Conservation (phyloP, 1,139 yeast genomes). For the Diutina sp. region DNA sequence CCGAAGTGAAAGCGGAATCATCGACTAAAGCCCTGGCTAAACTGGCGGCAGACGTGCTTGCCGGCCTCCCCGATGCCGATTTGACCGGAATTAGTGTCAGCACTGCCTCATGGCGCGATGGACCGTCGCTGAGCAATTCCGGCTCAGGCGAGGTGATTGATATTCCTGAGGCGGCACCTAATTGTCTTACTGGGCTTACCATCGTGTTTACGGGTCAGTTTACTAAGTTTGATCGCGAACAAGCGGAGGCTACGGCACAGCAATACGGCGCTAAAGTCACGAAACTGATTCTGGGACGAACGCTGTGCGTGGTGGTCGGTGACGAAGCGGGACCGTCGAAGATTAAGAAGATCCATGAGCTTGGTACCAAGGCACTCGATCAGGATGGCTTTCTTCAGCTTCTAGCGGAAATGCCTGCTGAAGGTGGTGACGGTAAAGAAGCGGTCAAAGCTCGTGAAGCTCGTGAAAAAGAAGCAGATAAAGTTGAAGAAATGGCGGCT, state of each 20-base stretch:
- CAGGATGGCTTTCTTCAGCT: conserved; percentile 78
- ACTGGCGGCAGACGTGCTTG: not conserved
- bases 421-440: conserved; percentile 73
- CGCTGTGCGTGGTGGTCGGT: conserved; percentile 84
- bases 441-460: conserved; percentile 65
- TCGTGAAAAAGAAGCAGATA: conserved; percentile 51
- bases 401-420: conserved; percentile 71
- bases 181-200: conserved; percentile 76
- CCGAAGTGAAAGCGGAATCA: not conserved
- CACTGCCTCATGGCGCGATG: not conserved
- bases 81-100: not conserved
- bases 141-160: not conserved
- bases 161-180: conserved; percentile 65
- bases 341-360: conserved; percentile 61
- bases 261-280: conserved; percentile 89
- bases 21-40: not conserved
- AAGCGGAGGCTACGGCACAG: conserved; percentile 66
- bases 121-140: not conserved
- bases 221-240: conserved; percentile 67
- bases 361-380: conserved; percentile 67
- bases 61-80: not conserved
- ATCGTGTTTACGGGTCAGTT: conserved; percentile 89
- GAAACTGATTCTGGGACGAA: conserved; percentile 72
- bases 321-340: conserved; percentile 95
- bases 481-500: conserved; percentile 34